Percentiles rank a stretch among this genome's conserved stretches.
Conservation (phyloP, 1,284 basidiomycete genomes). For the Grifola frondosa region DNA sequence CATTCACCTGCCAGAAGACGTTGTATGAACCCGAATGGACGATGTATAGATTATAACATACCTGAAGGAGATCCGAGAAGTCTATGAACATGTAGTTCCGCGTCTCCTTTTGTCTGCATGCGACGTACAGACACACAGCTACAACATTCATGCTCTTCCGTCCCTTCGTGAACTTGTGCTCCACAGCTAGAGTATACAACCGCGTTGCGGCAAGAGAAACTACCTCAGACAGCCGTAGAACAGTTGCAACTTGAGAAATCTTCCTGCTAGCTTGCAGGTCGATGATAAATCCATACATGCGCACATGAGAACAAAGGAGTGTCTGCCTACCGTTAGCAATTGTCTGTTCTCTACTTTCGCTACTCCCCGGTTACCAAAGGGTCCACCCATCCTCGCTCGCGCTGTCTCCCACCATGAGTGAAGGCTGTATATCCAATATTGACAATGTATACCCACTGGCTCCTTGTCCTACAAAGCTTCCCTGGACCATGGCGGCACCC, state of each 20-base stretch:
- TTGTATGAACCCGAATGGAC: neutral
- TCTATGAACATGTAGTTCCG: conserved; percentile 97
- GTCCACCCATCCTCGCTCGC: conserved; percentile 75
- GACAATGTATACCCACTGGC: conserved; percentile 69
- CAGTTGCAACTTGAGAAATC: conserved; percentile 79
- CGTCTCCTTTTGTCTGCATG: conserved; percentile 89
- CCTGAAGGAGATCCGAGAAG: conserved; percentile 91
- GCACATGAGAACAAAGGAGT: too few relatives aligned
- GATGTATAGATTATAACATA: conserved; percentile 32
- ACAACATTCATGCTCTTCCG: conserved; percentile 91
- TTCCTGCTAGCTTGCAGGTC: conserved; percentile 69
- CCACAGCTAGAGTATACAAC: conserved; percentile 91
- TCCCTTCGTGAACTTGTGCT: conserved; percentile 93
- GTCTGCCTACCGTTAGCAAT: conserved; percentile 76
- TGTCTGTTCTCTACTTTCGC: conserved; percentile 84
- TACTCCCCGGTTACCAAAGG: conserved; percentile 76
- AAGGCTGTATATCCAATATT: too few relatives aligned
- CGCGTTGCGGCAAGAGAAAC: conserved; percentile 84
- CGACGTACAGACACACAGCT: conserved; percentile 94
- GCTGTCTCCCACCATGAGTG: too few relatives aligned
- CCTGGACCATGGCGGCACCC: conserved; percentile 94
- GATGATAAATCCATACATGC: neutral
- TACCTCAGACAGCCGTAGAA: conserved; percentile 76
- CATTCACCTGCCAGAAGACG: conserved; percentile 73
- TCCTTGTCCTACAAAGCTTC: conserved; percentile 90